These are phyloP conservation scores for Starmerella davenportii DNA, from an alignment of 805 yeast species.

Conservation along the genomic window DNA sequence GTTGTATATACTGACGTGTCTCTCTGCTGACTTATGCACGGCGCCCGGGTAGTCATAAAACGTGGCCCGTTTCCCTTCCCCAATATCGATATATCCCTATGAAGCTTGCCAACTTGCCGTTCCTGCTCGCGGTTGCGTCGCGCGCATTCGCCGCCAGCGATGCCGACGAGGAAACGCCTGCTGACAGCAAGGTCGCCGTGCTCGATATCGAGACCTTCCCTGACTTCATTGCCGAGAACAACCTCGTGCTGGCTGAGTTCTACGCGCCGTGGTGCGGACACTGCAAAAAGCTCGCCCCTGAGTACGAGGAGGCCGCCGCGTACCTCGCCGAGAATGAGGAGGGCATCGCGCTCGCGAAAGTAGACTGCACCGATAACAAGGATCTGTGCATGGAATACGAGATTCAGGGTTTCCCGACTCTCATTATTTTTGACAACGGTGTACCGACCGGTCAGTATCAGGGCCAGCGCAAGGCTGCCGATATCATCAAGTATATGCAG, in stretches of 20 bases:
- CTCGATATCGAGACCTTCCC: constrained; percentile 50
- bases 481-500: constrained; percentile 61
- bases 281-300: constrained; percentile 33
- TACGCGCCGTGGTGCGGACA: constrained; percentile 99
- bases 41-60: not conserved
- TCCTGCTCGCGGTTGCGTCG: constrained; percentile 26
- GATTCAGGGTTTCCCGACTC: constrained; percentile 69
- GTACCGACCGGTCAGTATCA: constrained; percentile 43
- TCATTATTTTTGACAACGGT: constrained; percentile 44
- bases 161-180: constrained; percentile 34
- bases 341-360: constrained; percentile 41
- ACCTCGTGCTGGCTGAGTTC: constrained; percentile 69
- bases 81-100: constrained; percentile 18
- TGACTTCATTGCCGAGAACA: constrained; percentile 48
- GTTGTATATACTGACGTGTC: constrained; percentile 8
- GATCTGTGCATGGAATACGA: constrained; percentile 47
- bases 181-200: constrained; percentile 78
- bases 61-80: not conserved
- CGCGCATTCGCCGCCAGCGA: constrained; percentile 46
- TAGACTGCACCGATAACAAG: constrained; percentile 73
- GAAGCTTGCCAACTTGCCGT: constrained; percentile 26
- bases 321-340: constrained; percentile 8
- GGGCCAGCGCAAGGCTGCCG: constrained; percentile 69
- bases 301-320: constrained; percentile 21
- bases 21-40: constrained; percentile 1